A percentile compares a stretch with the other conserved stretches of the same genome.
phyloP scores from a whole-genome alignment of 1,139 yeast species.

The Saccharomyces uvarum region DNA sequence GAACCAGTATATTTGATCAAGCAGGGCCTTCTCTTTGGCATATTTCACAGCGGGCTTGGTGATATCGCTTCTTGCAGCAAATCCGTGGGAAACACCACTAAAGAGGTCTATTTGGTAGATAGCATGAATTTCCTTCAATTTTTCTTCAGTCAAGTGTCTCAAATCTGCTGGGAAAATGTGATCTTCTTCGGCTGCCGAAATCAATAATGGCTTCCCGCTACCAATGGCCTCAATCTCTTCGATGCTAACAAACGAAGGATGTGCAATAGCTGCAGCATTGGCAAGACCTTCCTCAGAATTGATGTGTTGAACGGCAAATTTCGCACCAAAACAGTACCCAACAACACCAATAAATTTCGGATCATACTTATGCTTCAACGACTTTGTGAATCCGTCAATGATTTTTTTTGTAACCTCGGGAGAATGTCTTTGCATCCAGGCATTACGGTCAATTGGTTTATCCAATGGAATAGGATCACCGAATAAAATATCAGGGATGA shows the following conservation, averaged over 20 bases:
- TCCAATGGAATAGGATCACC: constrained; percentile 40
- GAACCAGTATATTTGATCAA: constrained; percentile 55
- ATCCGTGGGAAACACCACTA: constrained; percentile 65
- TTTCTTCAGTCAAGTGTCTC: constrained; percentile 53
- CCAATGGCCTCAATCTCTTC: constrained; percentile 54
- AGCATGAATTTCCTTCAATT: constrained; percentile 43
- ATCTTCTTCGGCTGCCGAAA: constrained; percentile 71
- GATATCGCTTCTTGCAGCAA: constrained; percentile 67
- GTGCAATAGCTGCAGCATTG: constrained; percentile 66
- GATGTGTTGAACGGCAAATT: constrained; percentile 51
- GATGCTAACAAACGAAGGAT: constrained; percentile 63
- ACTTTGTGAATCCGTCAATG: constrained; percentile 39
- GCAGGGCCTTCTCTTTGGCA: constrained; percentile 62
- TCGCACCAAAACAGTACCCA: constrained; percentile 87
- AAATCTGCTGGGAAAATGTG: constrained; percentile 51
- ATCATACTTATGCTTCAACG: constrained; percentile 38
- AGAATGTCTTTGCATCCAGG: constrained; percentile 52
- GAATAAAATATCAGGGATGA: constrained; percentile 65
- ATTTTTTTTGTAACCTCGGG: constrained; percentile 40
- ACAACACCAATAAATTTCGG: constrained; percentile 52
- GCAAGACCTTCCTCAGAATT: constrained; percentile 38
- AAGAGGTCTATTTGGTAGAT: constrained; percentile 54
- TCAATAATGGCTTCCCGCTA: constrained; percentile 48
- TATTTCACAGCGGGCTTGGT: constrained; percentile 46
- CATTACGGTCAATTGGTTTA: constrained; percentile 31